Percentiles rank a stretch among this genome's conserved stretches.
Evolutionary conservation across 1,284 basidiomycete genomes (phyloP).

Genomic region (Somion occarium): DNA sequence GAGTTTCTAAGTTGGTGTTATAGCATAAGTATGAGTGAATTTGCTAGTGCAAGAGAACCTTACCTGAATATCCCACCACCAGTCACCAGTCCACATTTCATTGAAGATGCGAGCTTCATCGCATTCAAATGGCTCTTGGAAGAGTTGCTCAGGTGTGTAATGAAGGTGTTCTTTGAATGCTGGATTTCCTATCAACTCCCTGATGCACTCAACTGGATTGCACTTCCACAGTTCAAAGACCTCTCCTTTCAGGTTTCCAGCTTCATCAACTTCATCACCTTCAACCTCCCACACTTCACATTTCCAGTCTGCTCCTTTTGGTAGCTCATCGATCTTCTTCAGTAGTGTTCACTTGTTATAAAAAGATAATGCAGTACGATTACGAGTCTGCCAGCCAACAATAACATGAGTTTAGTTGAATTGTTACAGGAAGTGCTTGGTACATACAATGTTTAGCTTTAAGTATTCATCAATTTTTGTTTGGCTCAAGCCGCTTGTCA

Average conservation of each 20-base stretch:
- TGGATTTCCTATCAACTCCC: conserved; percentile 26
- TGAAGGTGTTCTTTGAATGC: conserved; percentile 18
- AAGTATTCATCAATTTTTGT: conserved; percentile 26
- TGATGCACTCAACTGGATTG: conserved; percentile 24
- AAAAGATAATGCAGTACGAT: conserved; percentile 13
- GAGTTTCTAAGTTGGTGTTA: background rate
- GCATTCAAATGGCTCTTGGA: conserved; percentile 8
- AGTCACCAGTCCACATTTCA: conserved; percentile 21
- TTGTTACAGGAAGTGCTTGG: no score
- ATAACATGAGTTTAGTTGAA: conserved; percentile 2
- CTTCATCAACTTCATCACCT: conserved; percentile 16
- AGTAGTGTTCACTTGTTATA: conserved; percentile 12
- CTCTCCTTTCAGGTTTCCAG: conserved; percentile 9
- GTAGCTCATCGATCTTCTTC: conserved; percentile 18
- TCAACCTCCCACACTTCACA: conserved; percentile 9
- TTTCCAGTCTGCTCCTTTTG: conserved; percentile 16
- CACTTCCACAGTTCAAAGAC: conserved; percentile 26
- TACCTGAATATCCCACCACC: conserved; percentile 18
- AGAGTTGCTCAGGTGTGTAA: conserved; percentile 23
- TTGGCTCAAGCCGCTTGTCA: conserved; percentile 24
- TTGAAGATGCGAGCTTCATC: conserved; percentile 7
- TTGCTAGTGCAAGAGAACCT: background rate
- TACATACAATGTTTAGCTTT: conserved; percentile 28
- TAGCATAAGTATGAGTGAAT: no score
- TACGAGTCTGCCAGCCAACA: conserved; percentile 7